phyloP scores from a whole-genome alignment of 176 grass and related monocot species.

The Zoysia japonica region DNA sequence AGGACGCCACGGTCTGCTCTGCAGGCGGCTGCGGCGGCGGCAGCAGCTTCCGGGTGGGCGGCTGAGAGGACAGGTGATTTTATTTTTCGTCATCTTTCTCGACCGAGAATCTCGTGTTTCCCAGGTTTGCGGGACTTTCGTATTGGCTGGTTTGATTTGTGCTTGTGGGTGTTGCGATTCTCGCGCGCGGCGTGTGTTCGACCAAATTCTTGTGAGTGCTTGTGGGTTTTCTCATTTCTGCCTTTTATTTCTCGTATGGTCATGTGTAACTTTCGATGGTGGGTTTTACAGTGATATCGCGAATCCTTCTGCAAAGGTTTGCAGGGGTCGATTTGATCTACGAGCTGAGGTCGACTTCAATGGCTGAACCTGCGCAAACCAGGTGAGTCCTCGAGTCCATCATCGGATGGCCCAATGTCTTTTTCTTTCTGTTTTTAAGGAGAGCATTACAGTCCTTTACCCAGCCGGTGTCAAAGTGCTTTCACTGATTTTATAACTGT shows the following conservation, averaged over 20 bases:
- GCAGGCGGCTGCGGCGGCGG: not conserved
- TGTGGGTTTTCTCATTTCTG: no score
- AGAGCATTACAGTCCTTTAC: not conserved
- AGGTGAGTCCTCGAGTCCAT: conserved; percentile 31
- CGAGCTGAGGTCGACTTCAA: not conserved
- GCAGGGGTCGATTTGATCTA: not conserved
- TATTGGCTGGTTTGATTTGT: not conserved
- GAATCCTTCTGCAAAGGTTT: conserved; percentile 12
- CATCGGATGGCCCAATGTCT: not conserved
- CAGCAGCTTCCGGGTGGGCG: not conserved
- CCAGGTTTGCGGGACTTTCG: not conserved
- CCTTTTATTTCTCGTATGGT: not conserved
- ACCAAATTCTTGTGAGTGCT: not conserved
- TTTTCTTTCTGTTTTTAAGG: not conserved
- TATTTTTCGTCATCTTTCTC: not conserved
- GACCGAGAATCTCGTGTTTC: not conserved
- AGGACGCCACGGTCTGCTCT: not conserved
- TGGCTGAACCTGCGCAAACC: conserved; percentile 1
- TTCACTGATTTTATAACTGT: not conserved
- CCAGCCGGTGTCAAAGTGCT: not conserved
- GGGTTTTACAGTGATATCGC: not conserved
- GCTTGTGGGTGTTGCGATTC: not conserved
- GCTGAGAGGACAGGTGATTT: not conserved
- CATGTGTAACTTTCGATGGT: not conserved
- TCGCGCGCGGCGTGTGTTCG: not conserved